Evolutionary conservation across 2,329 filamentous ascomycete genomes (phyloP).

Genomic region (Boeremia lycopersici): DNA sequence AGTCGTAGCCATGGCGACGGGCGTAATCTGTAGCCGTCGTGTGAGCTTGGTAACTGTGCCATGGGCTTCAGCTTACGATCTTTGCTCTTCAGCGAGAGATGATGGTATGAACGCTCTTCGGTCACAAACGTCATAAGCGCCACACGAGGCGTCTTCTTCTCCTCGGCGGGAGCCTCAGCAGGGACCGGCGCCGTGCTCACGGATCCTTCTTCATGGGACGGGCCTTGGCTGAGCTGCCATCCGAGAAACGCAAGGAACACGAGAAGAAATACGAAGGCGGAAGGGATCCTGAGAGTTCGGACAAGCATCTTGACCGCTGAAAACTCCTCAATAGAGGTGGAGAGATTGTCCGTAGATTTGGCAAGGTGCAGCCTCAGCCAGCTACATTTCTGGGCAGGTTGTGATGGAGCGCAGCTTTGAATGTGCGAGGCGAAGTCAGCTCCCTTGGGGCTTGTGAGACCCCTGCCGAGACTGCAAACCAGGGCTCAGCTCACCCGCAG

Average conservation of each 20-base stretch:
- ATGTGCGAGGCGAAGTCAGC: conserved; percentile 24
- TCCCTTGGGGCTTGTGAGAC: conserved; percentile 21
- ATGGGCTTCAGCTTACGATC: conserved; percentile 33
- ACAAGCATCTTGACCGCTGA: conserved; percentile 33
- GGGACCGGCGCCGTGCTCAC: conserved; percentile 15
- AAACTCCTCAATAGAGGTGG: background rate
- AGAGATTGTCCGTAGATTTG: background rate
- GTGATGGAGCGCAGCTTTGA: conserved; percentile 23
- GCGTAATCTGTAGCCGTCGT: conserved; percentile 41
- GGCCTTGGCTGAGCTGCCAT: conserved; percentile 37
- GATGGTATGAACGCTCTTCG: conserved; percentile 44
- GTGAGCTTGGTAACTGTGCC: background rate
- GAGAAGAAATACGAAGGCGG: conserved; percentile 32
- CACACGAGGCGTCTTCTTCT: conserved; percentile 31
- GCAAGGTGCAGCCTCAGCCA: conserved; percentile 7
- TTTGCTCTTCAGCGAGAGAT: conserved; percentile 47
- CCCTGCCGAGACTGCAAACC: background rate
- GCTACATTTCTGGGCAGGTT: conserved; percentile 20
- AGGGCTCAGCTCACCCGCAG: background rate
- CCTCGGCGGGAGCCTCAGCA: conserved; percentile 18
- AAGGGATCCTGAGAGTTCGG: conserved; percentile 31
- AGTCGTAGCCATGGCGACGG: conserved; percentile 48
- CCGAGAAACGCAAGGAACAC: conserved; percentile 39
- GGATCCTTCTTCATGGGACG: conserved; percentile 19
- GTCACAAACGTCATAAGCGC: conserved; percentile 48